Conservation (phyloP, 257 asterid species). For the Plantago major region DNA sequence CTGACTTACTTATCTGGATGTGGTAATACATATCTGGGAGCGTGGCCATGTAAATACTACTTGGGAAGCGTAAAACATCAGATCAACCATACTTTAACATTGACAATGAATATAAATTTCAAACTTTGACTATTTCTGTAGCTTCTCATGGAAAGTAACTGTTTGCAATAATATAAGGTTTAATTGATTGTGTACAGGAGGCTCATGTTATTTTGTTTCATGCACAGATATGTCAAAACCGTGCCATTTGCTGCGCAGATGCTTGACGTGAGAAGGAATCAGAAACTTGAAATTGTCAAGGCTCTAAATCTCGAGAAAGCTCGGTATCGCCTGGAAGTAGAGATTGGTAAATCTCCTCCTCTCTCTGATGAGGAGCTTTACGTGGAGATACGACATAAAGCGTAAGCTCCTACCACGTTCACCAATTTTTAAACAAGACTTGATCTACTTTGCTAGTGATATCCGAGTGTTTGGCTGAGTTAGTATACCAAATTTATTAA, state of each 20-base stretch:
- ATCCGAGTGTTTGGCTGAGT: no score
- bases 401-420: conserved; percentile 44
- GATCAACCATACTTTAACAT: neutral
- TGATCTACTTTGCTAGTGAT: neutral
- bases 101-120: neutral
- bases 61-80: no score
- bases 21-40: no score
- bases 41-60: no score
- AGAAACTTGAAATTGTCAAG: conserved; percentile 80
- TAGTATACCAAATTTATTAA: neutral
- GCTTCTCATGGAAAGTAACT: neutral
- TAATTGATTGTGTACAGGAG: neutral
- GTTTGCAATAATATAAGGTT: neutral
- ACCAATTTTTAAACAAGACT: neutral
- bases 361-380: conserved; percentile 84
- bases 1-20: no score
- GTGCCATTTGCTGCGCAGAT: conserved; percentile 90
- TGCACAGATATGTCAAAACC: conserved; percentile 79
- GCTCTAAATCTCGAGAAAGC: conserved; percentile 76
- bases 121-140: conserved; percentile 4
- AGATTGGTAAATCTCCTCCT: conserved; percentile 96
- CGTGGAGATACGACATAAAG: conserved; percentile 69
- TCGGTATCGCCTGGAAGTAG: conserved; percentile 85
- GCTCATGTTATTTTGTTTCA: conserved; percentile 18
- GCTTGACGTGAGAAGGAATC: conserved; percentile 79